Evolutionary conservation across 306 rosid species (phyloP), one percentile per base, ranked within the genome.

Genomic region (Quillaja saponaria): DNA sequence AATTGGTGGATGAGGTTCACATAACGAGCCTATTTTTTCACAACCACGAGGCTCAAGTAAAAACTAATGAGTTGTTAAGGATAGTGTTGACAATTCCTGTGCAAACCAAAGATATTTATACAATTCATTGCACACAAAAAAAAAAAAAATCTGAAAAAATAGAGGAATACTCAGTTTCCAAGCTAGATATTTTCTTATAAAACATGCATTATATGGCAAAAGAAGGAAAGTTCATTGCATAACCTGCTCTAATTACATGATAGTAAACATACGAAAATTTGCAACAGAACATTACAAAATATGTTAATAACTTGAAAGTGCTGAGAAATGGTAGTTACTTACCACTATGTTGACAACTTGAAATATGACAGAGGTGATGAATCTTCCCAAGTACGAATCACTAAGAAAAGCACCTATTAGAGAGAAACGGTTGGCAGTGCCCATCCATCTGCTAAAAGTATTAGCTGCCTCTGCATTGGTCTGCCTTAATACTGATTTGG

Each of bases 361-460:
- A 65, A 85, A 85, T 42, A 77, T 48, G 42, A 76, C 50, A 56
- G 85, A 85, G 64, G 91, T 85, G 69, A 76, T 66, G 42, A 78
- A 85, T 73, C 85, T 60, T 48, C 87, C 87, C 53, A 81, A 71
- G 75, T 82, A 85, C 12, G 91, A 81, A 54, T 85, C 91, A 68
- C 91, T 85, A 17, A 81, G 78, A 64, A 85, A 58, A 18, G 91
- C 87, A 35, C 91, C 91, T 61, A 85, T 17, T 8, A 85, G 53
- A 61, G 87, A 81, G 79, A 71, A 85, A 46, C 63, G 61, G 63
- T 85, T 71, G 13, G 83, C 72, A 35, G 91, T 79, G 66, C 85
- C 91, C 83, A 85, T 71, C 91, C 87, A 85, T 57, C 67, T 82
- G 66, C 83, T 85, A 57, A 81, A 79, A 7, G 80, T 85, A 58